These are phyloP conservation scores for Heliosperma pusillum DNA, from an alignment of 148 eudicot genomes.

Conservation along the genomic window DNA sequence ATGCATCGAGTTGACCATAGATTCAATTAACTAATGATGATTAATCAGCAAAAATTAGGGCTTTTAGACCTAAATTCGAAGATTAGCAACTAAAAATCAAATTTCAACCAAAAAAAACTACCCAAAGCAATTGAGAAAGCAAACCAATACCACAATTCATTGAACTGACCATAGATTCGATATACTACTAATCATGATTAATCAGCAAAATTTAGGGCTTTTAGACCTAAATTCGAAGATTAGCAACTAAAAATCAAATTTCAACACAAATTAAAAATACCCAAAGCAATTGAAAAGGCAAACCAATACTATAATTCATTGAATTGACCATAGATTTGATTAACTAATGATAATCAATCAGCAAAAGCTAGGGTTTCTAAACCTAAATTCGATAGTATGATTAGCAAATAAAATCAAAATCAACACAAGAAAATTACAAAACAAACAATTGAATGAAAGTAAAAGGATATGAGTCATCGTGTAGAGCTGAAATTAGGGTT, in stretches of 20 bases:
- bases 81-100: neutral
- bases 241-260: neutral
- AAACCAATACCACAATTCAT: neutral
- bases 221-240: neutral
- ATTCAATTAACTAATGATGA: neutral
- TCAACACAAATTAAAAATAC: neutral
- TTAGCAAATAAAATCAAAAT: neutral
- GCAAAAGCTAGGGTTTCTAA: neutral
- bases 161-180: neutral
- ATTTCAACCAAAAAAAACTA: neutral
- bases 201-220: slow-evolving; percentile 1
- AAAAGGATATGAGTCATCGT: slow-evolving; percentile 14
- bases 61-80: neutral
- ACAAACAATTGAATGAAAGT: neutral
- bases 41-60: slow-evolving; percentile 1
- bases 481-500: neutral
- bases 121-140: no score
- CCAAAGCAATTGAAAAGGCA: no score
- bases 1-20: neutral
- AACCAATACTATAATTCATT: neutral
- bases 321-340: neutral
- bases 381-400: neutral
- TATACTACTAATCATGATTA: neutral
- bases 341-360: neutral
- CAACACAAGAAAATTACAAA: no score